Evolutionary conservation across 2,329 filamentous ascomycete genomes (phyloP), one percentile per base, ranked within the genome.

Genomic region (Phaeosphaeriaceae sp.): DNA sequence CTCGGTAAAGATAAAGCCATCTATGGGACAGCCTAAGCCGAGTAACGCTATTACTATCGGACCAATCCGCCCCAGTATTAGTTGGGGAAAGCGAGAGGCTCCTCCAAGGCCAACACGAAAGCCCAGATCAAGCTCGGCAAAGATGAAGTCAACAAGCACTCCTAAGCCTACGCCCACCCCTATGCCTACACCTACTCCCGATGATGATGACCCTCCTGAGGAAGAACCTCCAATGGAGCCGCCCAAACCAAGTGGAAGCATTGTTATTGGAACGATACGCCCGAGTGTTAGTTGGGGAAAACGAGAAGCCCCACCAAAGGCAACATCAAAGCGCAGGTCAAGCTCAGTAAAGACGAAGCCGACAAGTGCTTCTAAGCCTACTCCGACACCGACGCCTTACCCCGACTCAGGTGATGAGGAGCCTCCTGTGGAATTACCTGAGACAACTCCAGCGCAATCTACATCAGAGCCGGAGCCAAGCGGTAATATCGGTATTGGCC

Each of bases 401-500:
- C 23, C 23, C 11, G 11, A 11, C 23, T 11, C 23, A 3, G 6
- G 11, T 26, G 23, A 11, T 26, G 23, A 26, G 6, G 21, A 48
- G n/a, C n/a, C n/a, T n/a, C n/a, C n/a, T n/a, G n/a, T n/a, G n/a
- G n/a, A n/a, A n/a, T n/a, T n/a, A n/a, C n/a, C n/a, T n/a, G n/a
- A n/a, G n/a, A n/a, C n/a, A n/a, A n/a, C n/a, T n/a, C n/a, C 46
- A 2, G 42, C 50, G 2, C 41, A 15, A 8, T 42, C 44, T 2
- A 40, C 43, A 2, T 48, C 45, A 17, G 37, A 42, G 3, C 52
- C 48, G 36, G 4, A 49, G 18, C 43, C 44, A 4, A 49, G 45
- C 17, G 46, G 54, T 17, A 37, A 56, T 4, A 52, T 60, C 32
- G 55, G 38, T 15, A 32, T 60, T 16, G 52, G 52, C 9, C 48